These are phyloP conservation scores for Croton setiger DNA, from an alignment of 441 rosid species.

Conservation along the genomic window DNA sequence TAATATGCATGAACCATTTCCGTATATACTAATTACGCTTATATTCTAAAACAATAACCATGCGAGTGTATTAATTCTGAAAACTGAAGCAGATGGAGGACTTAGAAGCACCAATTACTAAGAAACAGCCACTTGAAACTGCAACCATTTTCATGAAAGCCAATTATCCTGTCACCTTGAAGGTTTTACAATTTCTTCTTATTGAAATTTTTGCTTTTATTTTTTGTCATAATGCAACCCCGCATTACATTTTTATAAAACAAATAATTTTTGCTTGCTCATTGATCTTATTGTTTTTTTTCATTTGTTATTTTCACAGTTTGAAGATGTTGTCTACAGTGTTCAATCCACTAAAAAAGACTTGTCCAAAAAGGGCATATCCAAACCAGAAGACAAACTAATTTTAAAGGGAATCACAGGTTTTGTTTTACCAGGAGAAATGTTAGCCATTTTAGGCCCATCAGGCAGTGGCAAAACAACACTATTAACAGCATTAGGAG, in stretches of 20 bases:
- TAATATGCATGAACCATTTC: conserved; percentile 2
- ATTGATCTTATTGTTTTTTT: background rate
- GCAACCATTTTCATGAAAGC: conserved; percentile 33
- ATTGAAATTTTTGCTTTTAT: background rate
- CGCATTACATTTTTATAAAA: too few species aligned
- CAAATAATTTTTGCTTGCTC: too few species aligned
- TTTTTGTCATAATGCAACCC: background rate
- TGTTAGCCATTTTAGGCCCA: conserved; percentile 63
- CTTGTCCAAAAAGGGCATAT: conserved; percentile 13
- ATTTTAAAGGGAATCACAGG: conserved; percentile 56
- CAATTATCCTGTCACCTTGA: conserved; percentile 40
- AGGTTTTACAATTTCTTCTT: conserved; percentile 28
- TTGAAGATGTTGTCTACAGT: conserved; percentile 50
- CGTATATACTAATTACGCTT: background rate
- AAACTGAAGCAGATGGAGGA: conserved; percentile 12
- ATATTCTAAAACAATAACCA: background rate
- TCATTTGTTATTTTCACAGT: conserved; percentile 31
- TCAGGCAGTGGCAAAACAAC: conserved; percentile 71
- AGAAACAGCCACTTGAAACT: conserved; percentile 17
- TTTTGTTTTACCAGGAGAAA: conserved; percentile 52
- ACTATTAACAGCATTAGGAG: conserved; percentile 52
- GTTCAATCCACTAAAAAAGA: conserved; percentile 26
- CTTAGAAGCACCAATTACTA: conserved; percentile 27
- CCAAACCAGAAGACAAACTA: conserved; percentile 31
- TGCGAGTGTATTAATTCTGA: background rate